Base-by-base conservation (phyloP, 768 basidiomycete species). In the Pisolithus albus region DNA sequence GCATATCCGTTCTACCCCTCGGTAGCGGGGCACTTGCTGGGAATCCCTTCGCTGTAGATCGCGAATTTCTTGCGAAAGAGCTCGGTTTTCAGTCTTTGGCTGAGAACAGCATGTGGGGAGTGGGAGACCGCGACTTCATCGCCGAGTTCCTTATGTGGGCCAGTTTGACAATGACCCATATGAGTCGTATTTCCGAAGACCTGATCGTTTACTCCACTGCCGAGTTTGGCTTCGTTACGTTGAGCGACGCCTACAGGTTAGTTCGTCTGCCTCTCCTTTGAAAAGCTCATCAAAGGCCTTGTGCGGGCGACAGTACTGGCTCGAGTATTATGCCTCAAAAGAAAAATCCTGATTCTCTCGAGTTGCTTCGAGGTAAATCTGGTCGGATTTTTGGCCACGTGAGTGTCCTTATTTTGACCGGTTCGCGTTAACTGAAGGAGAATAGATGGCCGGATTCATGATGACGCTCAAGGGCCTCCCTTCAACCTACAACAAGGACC, bases 251-350 rank as follows among this genome's bases (percentile, higher is more conserved):
- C 5, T 99, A 99, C 70, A 92, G 89, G 94, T 92, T 50, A 49
- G 77, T 64, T 45, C n/a, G 46, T 37, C 26, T 9, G 44, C 26
- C 39, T 21, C 21, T 46, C 15, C 9, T 8, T 19, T 4, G 16
- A 15, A 34, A 11, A n/a, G n/a, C n/a, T n/a, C n/a, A n/a, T n/a
- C n/a, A n/a, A n/a, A n/a, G n/a, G n/a, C n/a, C n/a, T n/a, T n/a
- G n/a, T n/a, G n/a, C n/a, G n/a, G n/a, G 18, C 18, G 46, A 40
- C 26, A 97, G 93, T 65, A 99, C 96, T 41, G 96, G 96, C 7
- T 97, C 94, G 38, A 97, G 94, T 59, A 97, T 99, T 65, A 99
- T 99, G 96, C 96, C 96, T 5, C 96, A 98, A 66, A 98, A 99
- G 75, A 99, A 98, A 73, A 97, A 97, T 64, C 91, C 94, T 0